phyloP scores from a whole-genome alignment of 805 yeast species.

The Kazachstania psychrophila region DNA sequence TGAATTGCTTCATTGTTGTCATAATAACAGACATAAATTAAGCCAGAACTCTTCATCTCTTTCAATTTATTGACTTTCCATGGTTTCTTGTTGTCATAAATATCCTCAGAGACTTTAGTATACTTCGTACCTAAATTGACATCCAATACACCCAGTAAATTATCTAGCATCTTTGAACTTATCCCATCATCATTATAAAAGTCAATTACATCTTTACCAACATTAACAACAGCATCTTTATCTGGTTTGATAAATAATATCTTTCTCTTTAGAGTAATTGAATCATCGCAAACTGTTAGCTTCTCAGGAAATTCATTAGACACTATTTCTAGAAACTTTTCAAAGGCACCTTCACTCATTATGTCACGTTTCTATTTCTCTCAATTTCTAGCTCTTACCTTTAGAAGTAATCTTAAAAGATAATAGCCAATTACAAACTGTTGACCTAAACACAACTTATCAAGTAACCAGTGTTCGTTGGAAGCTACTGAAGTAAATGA shows the following conservation, averaged over 20 bases:
- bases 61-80: slow-evolving; percentile 23
- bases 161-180: not conserved
- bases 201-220: not conserved
- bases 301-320: slow-evolving; percentile 2
- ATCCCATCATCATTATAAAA: not conserved
- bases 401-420: no score
- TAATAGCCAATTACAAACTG: no score
- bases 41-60: slow-evolving; percentile 23
- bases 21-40: slow-evolving; percentile 23
- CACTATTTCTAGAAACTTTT: slow-evolving; percentile 2
- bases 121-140: slow-evolving; percentile 20
- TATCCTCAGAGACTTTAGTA: slow-evolving; percentile 7
- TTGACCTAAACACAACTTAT: no score
- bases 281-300: not conserved
- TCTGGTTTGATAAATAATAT: slow-evolving; percentile 4
- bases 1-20: slow-evolving; percentile 2
- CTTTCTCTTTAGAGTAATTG: not conserved
- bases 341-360: no score
- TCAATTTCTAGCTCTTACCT: no score
- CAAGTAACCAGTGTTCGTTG: no score
- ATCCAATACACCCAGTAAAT: slow-evolving; percentile 14
- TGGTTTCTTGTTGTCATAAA: slow-evolving; percentile 15
- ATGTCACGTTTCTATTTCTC: no score
- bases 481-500: no score
- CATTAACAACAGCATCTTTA: not conserved